phyloP scores from a whole-genome alignment of 2,329 filamentous ascomycete genomes.

The Mariannaea elegans region DNA sequence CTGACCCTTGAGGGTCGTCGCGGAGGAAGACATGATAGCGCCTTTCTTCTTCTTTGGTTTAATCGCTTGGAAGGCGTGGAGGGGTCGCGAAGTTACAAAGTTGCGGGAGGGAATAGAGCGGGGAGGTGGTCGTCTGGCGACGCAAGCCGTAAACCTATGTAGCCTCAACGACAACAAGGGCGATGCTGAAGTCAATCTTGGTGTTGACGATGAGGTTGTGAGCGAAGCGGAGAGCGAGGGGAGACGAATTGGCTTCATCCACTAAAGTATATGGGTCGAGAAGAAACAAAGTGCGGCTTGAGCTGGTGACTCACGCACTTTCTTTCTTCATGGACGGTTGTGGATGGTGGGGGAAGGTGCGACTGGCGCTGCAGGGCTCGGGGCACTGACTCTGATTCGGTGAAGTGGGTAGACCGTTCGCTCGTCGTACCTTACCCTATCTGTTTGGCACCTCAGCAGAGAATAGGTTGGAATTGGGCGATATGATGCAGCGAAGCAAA shows the following conservation, averaged over 20 bases:
- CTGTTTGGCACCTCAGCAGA: slow-evolving; percentile 1
- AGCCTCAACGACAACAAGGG: slow-evolving; percentile 31
- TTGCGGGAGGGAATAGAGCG: slow-evolving; percentile 36
- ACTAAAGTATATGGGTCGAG: slow-evolving; percentile 26
- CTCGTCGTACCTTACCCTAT: slow-evolving; percentile 33
- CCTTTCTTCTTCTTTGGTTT: slow-evolving; percentile 38
- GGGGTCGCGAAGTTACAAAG: slow-evolving; percentile 42
- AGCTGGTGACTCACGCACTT: slow-evolving; percentile 37
- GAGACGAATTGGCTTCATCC: slow-evolving; percentile 43
- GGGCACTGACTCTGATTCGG: slow-evolving; percentile 41
- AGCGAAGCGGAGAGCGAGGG: slow-evolving; percentile 22
- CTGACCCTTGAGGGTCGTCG: slow-evolving; percentile 87
- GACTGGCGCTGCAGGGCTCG: slow-evolving; percentile 28
- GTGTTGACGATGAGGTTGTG: slow-evolving; percentile 23
- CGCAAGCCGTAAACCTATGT: slow-evolving; percentile 35
- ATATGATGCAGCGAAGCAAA: slow-evolving; percentile 1
- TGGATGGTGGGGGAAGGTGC: slow-evolving; percentile 37
- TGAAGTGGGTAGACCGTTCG: slow-evolving; percentile 5
- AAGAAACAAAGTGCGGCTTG: slow-evolving; percentile 29
- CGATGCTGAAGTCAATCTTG: slow-evolving; percentile 18
- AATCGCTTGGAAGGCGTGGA: slow-evolving; percentile 42
- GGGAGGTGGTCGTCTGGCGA: slow-evolving; percentile 35
- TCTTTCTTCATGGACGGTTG: slow-evolving; percentile 24
- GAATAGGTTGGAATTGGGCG: slow-evolving; percentile 6
- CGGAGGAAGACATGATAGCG: slow-evolving; percentile 61